Evolutionary conservation across 2,329 filamentous ascomycete genomes (phyloP).

Genomic region (Colletotrichum cuscutae): DNA sequence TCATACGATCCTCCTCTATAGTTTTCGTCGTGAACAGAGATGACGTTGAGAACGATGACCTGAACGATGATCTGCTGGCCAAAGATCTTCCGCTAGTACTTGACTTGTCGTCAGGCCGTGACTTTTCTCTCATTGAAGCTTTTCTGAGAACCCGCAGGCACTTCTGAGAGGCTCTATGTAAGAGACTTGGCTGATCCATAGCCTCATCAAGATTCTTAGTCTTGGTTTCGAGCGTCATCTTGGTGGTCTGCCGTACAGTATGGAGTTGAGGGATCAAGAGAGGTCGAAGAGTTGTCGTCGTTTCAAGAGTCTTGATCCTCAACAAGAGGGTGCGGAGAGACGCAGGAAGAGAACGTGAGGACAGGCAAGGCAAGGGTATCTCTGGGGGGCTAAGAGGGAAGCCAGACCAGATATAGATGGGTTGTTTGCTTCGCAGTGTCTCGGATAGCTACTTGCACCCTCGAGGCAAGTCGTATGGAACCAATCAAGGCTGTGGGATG

Average conservation of each 20-base stretch:
- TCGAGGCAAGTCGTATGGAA: background rate
- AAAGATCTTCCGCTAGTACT: background rate
- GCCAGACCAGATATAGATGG: conserved; percentile 20
- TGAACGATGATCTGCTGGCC: background rate
- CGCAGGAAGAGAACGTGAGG: background rate
- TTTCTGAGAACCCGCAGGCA: background rate
- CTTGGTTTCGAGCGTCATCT: background rate
- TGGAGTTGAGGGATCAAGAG: background rate
- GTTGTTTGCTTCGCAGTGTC: conserved; percentile 23
- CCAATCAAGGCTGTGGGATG: conserved; percentile 22
- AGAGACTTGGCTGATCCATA: background rate
- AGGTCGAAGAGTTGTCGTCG: background rate
- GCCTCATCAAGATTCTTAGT: no score
- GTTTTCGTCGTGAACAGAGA: background rate
- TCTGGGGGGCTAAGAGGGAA: background rate
- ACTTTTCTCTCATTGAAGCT: background rate
- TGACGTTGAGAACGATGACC: background rate
- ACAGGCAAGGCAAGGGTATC: background rate
- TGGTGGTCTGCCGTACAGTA: background rate
- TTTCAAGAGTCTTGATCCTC: background rate
- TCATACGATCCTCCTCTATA: background rate
- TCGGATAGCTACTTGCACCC: conserved; percentile 19
- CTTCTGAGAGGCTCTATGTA: conserved; percentile 6
- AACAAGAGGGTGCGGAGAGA: background rate
- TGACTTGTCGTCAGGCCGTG: background rate